Conservation (phyloP, 163 green algal species). For the Scenedesmus sp. region DNA sequence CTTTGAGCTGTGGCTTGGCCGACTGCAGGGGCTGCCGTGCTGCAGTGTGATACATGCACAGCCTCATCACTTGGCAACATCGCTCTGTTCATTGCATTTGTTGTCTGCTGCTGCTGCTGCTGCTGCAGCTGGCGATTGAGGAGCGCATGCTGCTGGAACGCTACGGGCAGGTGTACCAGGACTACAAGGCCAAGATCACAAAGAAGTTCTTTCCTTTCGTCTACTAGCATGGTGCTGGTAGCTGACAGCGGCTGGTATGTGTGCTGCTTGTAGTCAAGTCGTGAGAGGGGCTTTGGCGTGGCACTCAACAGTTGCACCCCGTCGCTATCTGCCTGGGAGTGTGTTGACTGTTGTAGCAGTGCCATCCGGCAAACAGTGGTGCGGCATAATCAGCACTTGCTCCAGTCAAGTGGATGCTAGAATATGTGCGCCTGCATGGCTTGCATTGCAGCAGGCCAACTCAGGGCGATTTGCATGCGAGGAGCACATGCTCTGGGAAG, state of each 20-base stretch:
- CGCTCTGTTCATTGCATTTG: background rate
- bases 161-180: constrained; percentile 59
- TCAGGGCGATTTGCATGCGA: too few relatives aligned
- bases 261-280: background rate
- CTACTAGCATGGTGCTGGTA: constrained; percentile 50
- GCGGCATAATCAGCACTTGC: background rate
- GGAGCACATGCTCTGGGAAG: too few relatives aligned
- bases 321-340: too few relatives aligned
- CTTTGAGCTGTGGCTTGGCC: too few relatives aligned
- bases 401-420: background rate
- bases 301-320: too few relatives aligned
- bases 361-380: too few relatives aligned
- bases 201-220: constrained; percentile 71
- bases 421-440: too few relatives aligned
- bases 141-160: constrained; percentile 62
- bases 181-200: constrained; percentile 65
- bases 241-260: background rate
- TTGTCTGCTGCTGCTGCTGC: constrained; percentile 27
- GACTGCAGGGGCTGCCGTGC: background rate
- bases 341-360: too few relatives aligned
- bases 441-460: too few relatives aligned
- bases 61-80: background rate
- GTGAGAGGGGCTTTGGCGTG: too few relatives aligned
- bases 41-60: background rate
- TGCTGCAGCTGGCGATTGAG: constrained; percentile 67